Evolutionary conservation across 2,329 filamentous ascomycete genomes (phyloP), one percentile per base, ranked within the genome.

Genomic region (Hypoxylon sp.): DNA sequence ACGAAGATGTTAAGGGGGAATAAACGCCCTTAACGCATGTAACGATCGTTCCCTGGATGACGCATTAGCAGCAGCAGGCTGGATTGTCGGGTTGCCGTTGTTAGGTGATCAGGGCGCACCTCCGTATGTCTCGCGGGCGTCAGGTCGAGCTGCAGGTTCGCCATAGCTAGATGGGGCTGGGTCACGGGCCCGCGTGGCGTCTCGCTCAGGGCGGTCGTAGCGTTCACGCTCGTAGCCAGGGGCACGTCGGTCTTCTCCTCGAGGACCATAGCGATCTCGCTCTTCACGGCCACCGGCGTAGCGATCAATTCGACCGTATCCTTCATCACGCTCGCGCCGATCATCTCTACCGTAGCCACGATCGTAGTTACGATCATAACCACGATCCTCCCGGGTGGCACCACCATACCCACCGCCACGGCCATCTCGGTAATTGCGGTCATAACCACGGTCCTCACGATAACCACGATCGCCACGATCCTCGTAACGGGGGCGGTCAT

Each of bases 181-280:
- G 61, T 83, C 81, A 63, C 81, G 80, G 74, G 80, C 74, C 73
- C 80, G 78, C 61, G 80, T 60, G 48, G 59, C 75, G 48, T 78
- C 77, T 17, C 77, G 80, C 52, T 85, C 84, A 17, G 86, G 83
- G 64, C 84, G 83, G 54, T 88, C 84, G 60, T 85, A 86, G 66
- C 77, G 83, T 8, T 77, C 75, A 64, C 75, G 74, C 9, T 77
- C 76, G 47, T 76, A 77, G 37, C 72, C 71, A 19, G 72, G 68
- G 42, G 71, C 75, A 47, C 75, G 75, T 63, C 73, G 69, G 9
- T 73, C 72, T 50, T 73, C 72, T 44, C 67, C 66, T 58, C 74
- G 75, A 55, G 72, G 33, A 46, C 63, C 71, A 50, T 76, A 77
- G 29, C 74, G 73, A 14, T 76, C 74, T 69, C 75, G 74, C 19